These are phyloP conservation scores for Melampsora larici-populina DNA, from an alignment of 1,284 basidiomycete species.

Conservation along the genomic window DNA sequence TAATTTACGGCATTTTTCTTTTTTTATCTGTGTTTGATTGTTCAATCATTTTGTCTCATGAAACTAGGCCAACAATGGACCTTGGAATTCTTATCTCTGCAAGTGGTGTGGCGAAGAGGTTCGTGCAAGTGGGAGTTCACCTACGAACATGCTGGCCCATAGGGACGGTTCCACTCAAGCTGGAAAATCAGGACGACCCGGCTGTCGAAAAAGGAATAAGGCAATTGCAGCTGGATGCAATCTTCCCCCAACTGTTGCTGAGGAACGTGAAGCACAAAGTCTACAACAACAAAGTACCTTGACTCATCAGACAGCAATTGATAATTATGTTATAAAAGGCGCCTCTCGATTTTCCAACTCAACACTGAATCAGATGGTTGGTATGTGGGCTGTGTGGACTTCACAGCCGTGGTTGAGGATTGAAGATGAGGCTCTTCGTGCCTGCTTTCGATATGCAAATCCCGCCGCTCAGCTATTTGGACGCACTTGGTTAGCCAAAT, in stretches of 20 bases:
- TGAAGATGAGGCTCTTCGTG: constrained; percentile 15
- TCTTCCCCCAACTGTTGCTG: neutral
- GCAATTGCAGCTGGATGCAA: constrained; percentile 1
- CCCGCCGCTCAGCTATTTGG: constrained; percentile 9
- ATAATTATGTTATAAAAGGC: neutral
- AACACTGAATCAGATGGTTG: no score
- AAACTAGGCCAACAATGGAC: no score
- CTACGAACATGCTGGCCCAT: constrained; percentile 18
- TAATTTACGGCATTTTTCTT: no score
- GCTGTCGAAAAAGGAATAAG: constrained; percentile 3
- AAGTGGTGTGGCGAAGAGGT: constrained; percentile 22
- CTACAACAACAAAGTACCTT: no score
- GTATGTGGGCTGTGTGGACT: no score
- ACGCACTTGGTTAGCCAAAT: constrained; percentile 8
- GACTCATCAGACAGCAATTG: no score
- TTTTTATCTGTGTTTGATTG: no score
- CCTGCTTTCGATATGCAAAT: constrained; percentile 9
- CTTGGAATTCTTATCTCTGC: neutral
- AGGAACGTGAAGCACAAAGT: no score
- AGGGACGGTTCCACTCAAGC: constrained; percentile 22
- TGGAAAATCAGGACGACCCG: neutral
- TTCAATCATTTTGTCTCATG: no score
- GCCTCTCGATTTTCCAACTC: neutral
- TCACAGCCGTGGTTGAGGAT: constrained; percentile 5
- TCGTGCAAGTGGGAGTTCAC: constrained; percentile 12